These are phyloP conservation scores for Guyanaporus albipodus DNA, from an alignment of 768 basidiomycete genomes.

Conservation along the genomic window DNA sequence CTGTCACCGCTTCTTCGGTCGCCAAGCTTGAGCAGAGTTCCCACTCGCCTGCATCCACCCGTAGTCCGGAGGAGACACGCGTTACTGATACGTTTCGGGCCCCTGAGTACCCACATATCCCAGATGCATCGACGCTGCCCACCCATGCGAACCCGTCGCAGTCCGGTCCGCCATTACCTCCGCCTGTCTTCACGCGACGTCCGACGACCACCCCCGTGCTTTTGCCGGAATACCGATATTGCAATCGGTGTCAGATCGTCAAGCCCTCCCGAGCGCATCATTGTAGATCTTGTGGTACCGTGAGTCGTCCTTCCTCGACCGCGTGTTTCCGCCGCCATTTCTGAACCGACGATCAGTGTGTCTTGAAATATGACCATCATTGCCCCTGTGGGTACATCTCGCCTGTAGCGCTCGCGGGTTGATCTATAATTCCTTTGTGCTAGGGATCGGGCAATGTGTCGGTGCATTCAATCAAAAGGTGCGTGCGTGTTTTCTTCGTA, in stretches of 20 bases:
- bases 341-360: constrained; percentile 47
- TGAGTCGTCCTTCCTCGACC: constrained; percentile 33
- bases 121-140: constrained; percentile 3
- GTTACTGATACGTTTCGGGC: constrained; percentile 2
- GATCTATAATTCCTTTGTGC: not conserved
- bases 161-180: constrained; percentile 4
- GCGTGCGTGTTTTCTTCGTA: constrained; percentile 7
- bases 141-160: constrained; percentile 11
- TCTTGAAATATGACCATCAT: constrained; percentile 84
- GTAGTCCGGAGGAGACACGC: constrained; percentile 19
- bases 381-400: constrained; percentile 65
- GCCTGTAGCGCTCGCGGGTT: not conserved
- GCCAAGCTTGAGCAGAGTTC: constrained; percentile 10
- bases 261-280: constrained; percentile 80
- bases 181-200: constrained; percentile 23
- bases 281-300: constrained; percentile 79
- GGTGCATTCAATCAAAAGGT: constrained; percentile 91
- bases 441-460: constrained; percentile 93
- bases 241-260: constrained; percentile 54
- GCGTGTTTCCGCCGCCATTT: not conserved
- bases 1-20: constrained; percentile 10
- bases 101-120: constrained; percentile 9
- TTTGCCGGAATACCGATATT: constrained; percentile 64
- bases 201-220: constrained; percentile 47
- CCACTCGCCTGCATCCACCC: constrained; percentile 18